Evolutionary conservation across 2,329 filamentous ascomycete species (phyloP), one percentile per base, ranked within the genome.

Genomic region (Fusarium haematococcum): DNA sequence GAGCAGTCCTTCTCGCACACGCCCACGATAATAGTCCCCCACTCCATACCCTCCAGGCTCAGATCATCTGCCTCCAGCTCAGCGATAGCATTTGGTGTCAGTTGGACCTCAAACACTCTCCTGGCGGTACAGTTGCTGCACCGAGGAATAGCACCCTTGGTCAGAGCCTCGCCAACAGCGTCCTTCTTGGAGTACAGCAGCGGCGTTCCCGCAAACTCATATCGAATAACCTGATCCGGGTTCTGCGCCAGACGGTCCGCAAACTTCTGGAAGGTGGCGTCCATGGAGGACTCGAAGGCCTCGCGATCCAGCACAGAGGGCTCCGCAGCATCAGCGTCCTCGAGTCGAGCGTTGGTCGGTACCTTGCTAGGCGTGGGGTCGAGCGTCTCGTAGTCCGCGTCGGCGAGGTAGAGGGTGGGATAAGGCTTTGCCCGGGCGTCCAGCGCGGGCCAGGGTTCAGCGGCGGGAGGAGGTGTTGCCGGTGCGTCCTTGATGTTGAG

Each of bases 311-410:
- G 91, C 10, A 75, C 76, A 3, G 83, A 84, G 5, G 83, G 82
- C 67, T 84, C 83, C 3, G 82, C 75, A 20, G 83, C 81, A 65
- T 85, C 84, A 1, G 80, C 80, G n/a, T 83, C 83, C 57, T 84
- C 83, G 18, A 84, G 74, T 11, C 85, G 84, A 16, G 86, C 83
- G 66, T 89, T 86, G 16, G 85, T 85, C 69, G 86, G 86, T 39
- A 88, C 87, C 50, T 88, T 88, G 2, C 74, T 70, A 0, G 89
- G 88, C 3, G 80, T 86, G 78, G 75, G 91, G 71, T 94, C 94
- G 30, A 98, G 89, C 5, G 93, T 94, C 83, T 99, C 97, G 84
- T 94, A 97, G 79, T 98, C 96, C 61, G 96, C 96, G 77, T 98
- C 97, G 60, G 92, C 88, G 52, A 96, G 91, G 85, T 95, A 94